Evolutionary conservation across 2,329 filamentous ascomycete genomes (phyloP), one percentile per base, ranked within the genome.

Genomic region (Cadophora sp.): DNA sequence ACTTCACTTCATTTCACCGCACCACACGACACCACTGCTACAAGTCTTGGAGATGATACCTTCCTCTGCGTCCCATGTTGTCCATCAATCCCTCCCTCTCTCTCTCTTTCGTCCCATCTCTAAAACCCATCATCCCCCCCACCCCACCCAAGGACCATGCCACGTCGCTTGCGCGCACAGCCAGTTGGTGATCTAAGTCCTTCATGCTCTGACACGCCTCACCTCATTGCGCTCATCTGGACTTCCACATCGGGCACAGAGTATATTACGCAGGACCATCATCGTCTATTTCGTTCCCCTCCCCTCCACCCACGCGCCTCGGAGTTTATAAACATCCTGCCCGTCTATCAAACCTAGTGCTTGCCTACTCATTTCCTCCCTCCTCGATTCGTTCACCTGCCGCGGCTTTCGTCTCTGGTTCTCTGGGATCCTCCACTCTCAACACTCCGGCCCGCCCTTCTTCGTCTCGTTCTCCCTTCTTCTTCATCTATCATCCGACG

Each of bases 321-420:
- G 66, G 68, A 68, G 63, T 64, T 68, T 68, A 51, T 34, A 55
- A 55, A 27, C 56, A 50, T 69, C 64, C 65, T 64, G 58, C 27
- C 34, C 59, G 64, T n/a, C 58, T 37, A 71, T 70, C 68, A 68
- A 70, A 68, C 64, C 40, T 19, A 60, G 19, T 24, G 29, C 24
- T 55, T 43, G 31, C 60, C 59, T 60, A 46, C 60, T 67, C 61
- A 63, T 67, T 64, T 67, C 65, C 60, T 63, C 51, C 29, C 27
- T 27, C 61, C 61, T 63, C 46, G 16, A 63, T 63, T 63, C 61
- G 61, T 27, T 51, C 46, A 53, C 46, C 61, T 48, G 22, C 22
- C n/a, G 40, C 61, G 61, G 48, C 61, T 63, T 26, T 50, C 46
- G 26, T 62, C 60, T 63, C 29, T 63, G n/a, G 14, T 27, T 27